phyloP scores from a whole-genome alignment of 192 early-diverging fungal genomes.

The Funneliformis geosporum region DNA sequence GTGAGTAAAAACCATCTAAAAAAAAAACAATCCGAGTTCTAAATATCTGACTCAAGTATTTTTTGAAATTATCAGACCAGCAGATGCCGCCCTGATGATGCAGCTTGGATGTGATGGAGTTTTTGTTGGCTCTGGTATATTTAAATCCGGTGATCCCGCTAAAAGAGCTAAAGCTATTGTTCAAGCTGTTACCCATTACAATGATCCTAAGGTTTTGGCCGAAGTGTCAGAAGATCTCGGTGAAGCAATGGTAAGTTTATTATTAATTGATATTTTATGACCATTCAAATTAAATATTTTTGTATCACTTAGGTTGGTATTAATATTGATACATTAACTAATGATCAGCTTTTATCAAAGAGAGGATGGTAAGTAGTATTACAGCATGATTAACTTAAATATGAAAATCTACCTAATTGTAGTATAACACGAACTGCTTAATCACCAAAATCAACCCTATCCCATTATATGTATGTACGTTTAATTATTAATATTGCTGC shows the following conservation, averaged over 20 bases:
- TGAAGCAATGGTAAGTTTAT: conserved; percentile 94
- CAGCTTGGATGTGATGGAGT: conserved; percentile 98
- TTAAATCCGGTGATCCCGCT: conserved; percentile 91
- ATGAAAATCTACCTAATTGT: no score
- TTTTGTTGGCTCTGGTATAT: conserved; percentile 98
- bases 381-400: no score
- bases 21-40: background rate
- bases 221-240: conserved; percentile 89
- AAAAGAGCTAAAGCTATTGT: conserved; percentile 95
- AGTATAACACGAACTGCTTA: no score
- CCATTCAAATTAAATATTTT: no score
- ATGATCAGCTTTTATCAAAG: conserved; percentile 20
- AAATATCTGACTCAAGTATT: background rate
- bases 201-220: conserved; percentile 85
- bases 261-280: background rate
- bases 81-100: conserved; percentile 99
- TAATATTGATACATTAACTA: conserved; percentile 29
- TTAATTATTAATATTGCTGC: no score
- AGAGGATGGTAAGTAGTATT: conserved; percentile 22
- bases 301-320: conserved; percentile 27
- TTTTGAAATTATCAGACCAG: conserved; percentile 52
- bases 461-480: no score
- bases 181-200: conserved; percentile 95
- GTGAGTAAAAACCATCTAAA: background rate
- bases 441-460: no score